Evolutionary conservation across 2,329 filamentous ascomycete genomes (phyloP), one percentile per base, ranked within the genome.

Genomic region (Ceratocystis cacaofunesta): DNA sequence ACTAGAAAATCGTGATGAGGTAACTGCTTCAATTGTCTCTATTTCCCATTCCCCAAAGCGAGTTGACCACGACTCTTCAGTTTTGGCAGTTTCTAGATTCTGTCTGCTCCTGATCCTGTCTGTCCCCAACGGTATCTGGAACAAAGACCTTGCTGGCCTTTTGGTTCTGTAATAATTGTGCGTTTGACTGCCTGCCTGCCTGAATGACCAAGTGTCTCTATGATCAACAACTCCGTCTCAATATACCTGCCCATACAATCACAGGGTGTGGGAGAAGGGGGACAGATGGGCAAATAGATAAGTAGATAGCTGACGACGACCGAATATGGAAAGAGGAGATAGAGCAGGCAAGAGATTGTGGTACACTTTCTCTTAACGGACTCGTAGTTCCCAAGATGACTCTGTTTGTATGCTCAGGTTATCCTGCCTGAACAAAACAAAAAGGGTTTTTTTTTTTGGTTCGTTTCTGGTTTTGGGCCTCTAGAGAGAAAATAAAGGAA

Each of bases 21-120:
- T 58, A 58, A 58, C 30, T 58, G 55, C 55, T 58, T 58, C 55
- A 58, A 58, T 58, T 58, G 55, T 58, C 55, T 58, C 55, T 58
- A 58, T 58, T 58, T 58, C 55, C 55, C 55, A 32, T 32, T 5
- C 15, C 28, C 28, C 28, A 58, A 30, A 58, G 30, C 55, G 19
- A 52, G 30, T n/a, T 41, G 30, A 58, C 22, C 25, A 36, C 55
- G 55, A 19, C 55, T 58, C 28, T 36, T 36, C 55, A 58, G 30
- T 30, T 58, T 28, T 36, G 28, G 55, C 55, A 58, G 28, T 36
- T 58, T 30, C 55, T 36, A 7, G 25, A 32, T 58, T 36, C 55
- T 58, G 55, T 32, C 25, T 58, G 48, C 48, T 52, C 22, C 32
- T 58, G 19, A 28, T 58, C 25, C 30, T 36, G 30, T n/a, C 30